Evolutionary conservation across 257 asterid species (phyloP).

Genomic region (Marsdenia floribunda): DNA sequence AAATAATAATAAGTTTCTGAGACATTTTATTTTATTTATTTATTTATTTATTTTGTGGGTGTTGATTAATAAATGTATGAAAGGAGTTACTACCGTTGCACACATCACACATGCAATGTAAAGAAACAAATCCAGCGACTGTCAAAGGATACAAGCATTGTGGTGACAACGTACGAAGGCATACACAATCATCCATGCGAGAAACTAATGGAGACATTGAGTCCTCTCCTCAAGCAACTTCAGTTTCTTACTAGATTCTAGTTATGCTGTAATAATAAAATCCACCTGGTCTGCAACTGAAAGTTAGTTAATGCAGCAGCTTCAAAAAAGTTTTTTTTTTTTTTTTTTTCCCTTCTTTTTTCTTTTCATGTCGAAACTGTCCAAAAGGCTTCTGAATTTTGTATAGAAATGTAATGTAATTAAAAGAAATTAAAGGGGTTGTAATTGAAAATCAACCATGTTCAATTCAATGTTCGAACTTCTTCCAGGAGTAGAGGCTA

Average conservation of each 20-base stretch:
- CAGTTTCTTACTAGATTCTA: conserved; percentile 83
- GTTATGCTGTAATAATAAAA: not conserved
- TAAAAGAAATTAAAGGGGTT: not conserved
- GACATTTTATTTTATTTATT: no score
- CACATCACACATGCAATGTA: conserved; percentile 94
- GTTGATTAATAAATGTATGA: conserved; percentile 4
- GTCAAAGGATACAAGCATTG: conserved; percentile 66
- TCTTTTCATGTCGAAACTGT: not conserved
- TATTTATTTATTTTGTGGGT: not conserved
- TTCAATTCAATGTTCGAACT: not conserved
- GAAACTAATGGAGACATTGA: conserved; percentile 83
- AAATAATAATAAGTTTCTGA: no score
- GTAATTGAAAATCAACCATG: not conserved
- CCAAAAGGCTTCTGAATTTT: not conserved
- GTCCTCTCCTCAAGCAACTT: conserved; percentile 89
- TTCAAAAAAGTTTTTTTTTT: no score
- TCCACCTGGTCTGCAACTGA: no score
- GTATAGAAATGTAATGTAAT: not conserved
- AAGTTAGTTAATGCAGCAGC: no score
- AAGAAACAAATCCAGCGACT: conserved; percentile 93
- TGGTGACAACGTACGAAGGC: conserved; percentile 90
- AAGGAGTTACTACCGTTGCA: conserved; percentile 97
- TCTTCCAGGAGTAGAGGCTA: no score
- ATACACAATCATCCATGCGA: conserved; percentile 94
- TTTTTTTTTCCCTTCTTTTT: no score